Evolutionary conservation across 2,329 filamentous ascomycete species (phyloP).

Genomic region (Purpureocillium takamizusanense): DNA sequence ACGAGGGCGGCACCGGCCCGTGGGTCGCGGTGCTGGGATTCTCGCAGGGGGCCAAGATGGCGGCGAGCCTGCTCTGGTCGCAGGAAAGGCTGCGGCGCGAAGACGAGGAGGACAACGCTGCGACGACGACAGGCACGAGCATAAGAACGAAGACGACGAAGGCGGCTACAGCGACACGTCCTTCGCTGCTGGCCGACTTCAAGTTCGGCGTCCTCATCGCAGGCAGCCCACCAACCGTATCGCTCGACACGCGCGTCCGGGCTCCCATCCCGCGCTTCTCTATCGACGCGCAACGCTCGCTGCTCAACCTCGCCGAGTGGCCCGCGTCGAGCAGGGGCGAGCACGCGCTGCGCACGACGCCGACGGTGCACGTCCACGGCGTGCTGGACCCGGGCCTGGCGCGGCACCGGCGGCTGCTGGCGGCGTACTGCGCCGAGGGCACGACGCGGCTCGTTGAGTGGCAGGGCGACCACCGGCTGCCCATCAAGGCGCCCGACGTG

Average conservation of each 20-base stretch:
- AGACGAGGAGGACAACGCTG: constrained; percentile 21
- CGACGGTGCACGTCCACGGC: constrained; percentile 32
- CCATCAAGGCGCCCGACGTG: constrained; percentile 60
- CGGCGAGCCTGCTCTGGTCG: constrained; percentile 50
- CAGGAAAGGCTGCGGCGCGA: constrained; percentile 37
- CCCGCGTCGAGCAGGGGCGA: constrained; percentile 39
- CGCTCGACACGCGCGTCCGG: constrained; percentile 28
- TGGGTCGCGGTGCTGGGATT: constrained; percentile 58
- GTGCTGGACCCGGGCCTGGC: constrained; percentile 53
- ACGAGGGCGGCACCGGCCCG: constrained; percentile 43
- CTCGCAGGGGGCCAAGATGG: constrained; percentile 57
- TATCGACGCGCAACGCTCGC: constrained; percentile 12
- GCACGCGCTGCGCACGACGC: constrained; percentile 18
- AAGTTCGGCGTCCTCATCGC: constrained; percentile 26
- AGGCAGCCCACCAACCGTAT: constrained; percentile 21
- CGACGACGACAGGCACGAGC: too few species aligned
- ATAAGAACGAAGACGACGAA: too few species aligned
- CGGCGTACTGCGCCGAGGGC: constrained; percentile 49
- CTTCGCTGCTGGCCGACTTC: constrained; percentile 15
- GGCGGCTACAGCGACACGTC: too few species aligned
- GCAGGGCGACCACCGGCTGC: constrained; percentile 64
- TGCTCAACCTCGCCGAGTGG: constrained; percentile 15
- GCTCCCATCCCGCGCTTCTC: constrained; percentile 39
- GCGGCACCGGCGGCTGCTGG: constrained; percentile 36
- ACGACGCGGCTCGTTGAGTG: constrained; percentile 56